A percentile compares a stretch with the other conserved stretches of the same genome.
These are phyloP conservation scores for Leptographium wingfieldii DNA, from an alignment of 2,329 filamentous ascomycete species.

Conservation along the genomic window DNA sequence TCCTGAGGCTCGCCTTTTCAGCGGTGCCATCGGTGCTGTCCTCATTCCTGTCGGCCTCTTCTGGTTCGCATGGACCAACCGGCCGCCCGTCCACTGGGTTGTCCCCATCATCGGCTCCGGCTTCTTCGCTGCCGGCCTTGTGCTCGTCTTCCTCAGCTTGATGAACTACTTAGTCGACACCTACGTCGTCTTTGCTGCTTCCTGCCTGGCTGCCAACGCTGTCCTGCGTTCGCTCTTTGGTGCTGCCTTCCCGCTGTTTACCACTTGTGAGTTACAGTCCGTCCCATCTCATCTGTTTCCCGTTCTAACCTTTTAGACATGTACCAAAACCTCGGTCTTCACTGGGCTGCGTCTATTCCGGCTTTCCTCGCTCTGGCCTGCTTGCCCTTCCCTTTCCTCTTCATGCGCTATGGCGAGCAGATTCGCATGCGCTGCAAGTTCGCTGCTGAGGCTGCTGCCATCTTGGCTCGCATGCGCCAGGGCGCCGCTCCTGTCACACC, in stretches of 20 bases:
- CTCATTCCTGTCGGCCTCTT: slow-evolving; percentile 52
- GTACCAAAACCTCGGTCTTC: slow-evolving; percentile 50
- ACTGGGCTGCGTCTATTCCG: slow-evolving; percentile 64
- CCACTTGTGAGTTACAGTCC: slow-evolving; percentile 23
- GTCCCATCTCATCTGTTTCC: not conserved
- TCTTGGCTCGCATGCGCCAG: slow-evolving; percentile 35
- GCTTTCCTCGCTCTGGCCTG: slow-evolving; percentile 62
- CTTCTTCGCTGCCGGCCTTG: slow-evolving; percentile 31
- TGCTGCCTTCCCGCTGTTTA: slow-evolving; percentile 62
- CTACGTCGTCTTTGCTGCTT: slow-evolving; percentile 66
- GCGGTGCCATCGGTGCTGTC: slow-evolving; percentile 48
- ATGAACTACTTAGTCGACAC: slow-evolving; percentile 58
- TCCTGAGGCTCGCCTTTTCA: slow-evolving; percentile 52
- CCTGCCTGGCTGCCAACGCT: slow-evolving; percentile 58
- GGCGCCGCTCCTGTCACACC: slow-evolving; percentile 15
- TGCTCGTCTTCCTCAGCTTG: slow-evolving; percentile 53
- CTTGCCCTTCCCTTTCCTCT: slow-evolving; percentile 62
- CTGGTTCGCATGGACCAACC: slow-evolving; percentile 58
- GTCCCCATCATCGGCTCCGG: slow-evolving; percentile 24
- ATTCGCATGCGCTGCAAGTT: slow-evolving; percentile 60
- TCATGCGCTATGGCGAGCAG: slow-evolving; percentile 55
- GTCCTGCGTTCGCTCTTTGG: slow-evolving; percentile 62
- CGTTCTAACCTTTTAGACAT: slow-evolving; percentile 21
- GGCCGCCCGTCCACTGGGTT: slow-evolving; percentile 22
- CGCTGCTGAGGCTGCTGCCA: slow-evolving; percentile 51